Conservation (phyloP, 192 early-diverging fungal species). For the Mortierella claussenii region DNA sequence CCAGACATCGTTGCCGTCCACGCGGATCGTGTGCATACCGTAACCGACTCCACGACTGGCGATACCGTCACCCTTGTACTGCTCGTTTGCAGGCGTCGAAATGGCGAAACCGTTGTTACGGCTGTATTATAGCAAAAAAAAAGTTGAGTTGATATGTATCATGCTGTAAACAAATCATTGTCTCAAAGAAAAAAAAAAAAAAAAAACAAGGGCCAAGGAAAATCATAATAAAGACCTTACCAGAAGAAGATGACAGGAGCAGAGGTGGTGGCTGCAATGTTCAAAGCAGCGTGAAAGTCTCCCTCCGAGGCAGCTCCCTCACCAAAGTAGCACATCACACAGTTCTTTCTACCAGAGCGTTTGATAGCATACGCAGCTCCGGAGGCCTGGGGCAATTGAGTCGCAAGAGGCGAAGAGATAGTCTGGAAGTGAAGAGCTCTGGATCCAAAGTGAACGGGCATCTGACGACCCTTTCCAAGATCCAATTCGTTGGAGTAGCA, state of each 20-base stretch:
- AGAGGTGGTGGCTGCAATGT: conserved; percentile 94
- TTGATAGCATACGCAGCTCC: conserved; percentile 97
- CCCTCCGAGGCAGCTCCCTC: conserved; percentile 98
- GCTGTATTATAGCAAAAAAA: conserved; percentile 47
- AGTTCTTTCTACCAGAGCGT: conserved; percentile 77
- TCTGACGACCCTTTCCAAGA: conserved; percentile 95
- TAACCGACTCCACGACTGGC: conserved; percentile 95
- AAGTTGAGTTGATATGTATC: neutral
- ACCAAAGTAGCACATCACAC: conserved; percentile 95
- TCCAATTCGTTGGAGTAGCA: conserved; percentile 92
- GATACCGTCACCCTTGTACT: conserved; percentile 98
- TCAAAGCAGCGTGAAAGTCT: conserved; percentile 97
- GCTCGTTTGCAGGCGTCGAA: conserved; percentile 93
- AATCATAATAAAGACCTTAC: conserved; percentile 47
- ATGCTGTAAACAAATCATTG: neutral
- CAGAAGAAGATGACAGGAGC: conserved; percentile 96
- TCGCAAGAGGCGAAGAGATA: conserved; percentile 95
- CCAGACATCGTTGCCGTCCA: conserved; percentile 99
- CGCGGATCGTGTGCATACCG: conserved; percentile 96
- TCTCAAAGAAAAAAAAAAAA: neutral
- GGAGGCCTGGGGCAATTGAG: conserved; percentile 97
- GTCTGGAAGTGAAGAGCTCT: conserved; percentile 91
- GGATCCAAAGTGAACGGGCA: conserved; percentile 98
- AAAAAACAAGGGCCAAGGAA: conserved; percentile 2
- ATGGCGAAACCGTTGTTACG: conserved; percentile 99